Evolutionary conservation across 2,329 filamentous ascomycete genomes (phyloP).

Genomic region (Trichoderma harzianum): DNA sequence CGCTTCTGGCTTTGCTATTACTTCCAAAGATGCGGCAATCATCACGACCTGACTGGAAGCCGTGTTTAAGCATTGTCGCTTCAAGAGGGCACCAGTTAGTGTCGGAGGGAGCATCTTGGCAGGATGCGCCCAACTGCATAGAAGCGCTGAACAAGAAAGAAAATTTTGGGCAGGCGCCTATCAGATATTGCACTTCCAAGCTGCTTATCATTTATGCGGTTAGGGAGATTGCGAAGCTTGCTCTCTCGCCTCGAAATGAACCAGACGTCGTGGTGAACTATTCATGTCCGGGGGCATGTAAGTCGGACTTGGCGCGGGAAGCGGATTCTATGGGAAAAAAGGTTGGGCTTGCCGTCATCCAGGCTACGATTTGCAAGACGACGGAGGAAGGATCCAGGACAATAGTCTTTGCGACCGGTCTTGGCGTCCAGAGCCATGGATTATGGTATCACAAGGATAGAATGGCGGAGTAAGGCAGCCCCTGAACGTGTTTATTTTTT

Average conservation of each 20-base stretch:
- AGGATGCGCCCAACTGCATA: not conserved
- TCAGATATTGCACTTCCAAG: conserved; percentile 1
- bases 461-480: not conserved
- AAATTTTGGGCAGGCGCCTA: not conserved
- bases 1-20: conserved; percentile 51
- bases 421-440: not conserved
- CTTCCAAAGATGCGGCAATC: conserved; percentile 18
- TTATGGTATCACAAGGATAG: not conserved
- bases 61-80: conserved; percentile 14
- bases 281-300: not conserved
- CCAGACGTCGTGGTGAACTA: conserved; percentile 1
- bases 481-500: not conserved
- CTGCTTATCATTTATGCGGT: not conserved
- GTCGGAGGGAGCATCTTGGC: conserved; percentile 2
- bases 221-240: not conserved
- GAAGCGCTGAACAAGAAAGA: not conserved
- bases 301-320: not conserved
- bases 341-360: not conserved
- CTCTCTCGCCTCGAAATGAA: not conserved
- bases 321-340: not conserved
- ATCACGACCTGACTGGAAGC: conserved; percentile 11
- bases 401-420: not conserved
- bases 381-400: not conserved
- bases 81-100: conserved; percentile 5
- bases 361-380: conserved; percentile 2